Evolutionary conservation across 352 stramenopile genomes (phyloP).

Genomic region (Globisporangium middletonii): DNA sequence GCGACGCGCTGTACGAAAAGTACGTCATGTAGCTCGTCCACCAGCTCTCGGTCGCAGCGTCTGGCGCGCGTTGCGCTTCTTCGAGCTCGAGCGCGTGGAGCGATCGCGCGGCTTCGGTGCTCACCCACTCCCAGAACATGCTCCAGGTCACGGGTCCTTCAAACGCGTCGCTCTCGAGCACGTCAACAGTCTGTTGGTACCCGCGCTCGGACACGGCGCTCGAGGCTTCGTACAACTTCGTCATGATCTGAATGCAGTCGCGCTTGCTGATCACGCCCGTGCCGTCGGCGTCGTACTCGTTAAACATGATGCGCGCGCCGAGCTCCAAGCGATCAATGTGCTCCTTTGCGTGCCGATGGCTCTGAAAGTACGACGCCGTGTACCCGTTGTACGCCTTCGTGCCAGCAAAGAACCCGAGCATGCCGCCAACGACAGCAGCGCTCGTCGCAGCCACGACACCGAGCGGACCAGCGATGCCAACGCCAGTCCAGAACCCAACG

Average conservation of each 20-base stretch:
- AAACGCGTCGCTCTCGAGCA: constrained; percentile 56
- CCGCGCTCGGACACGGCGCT: constrained; percentile 57
- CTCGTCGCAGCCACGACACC: constrained; percentile 72
- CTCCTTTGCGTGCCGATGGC: constrained; percentile 70
- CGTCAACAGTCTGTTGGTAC: constrained; percentile 49
- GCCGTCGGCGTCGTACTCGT: constrained; percentile 66
- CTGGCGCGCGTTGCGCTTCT: constrained; percentile 36
- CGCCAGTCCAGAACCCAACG: constrained; percentile 74
- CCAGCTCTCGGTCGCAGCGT: constrained; percentile 40
- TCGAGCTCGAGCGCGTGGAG: constrained; percentile 60
- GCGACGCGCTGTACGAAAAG: constrained; percentile 21
- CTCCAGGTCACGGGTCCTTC: constrained; percentile 69
- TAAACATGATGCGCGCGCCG: constrained; percentile 76
- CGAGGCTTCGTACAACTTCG: constrained; percentile 70
- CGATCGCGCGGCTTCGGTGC: constrained; percentile 60
- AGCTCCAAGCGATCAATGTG: constrained; percentile 83
- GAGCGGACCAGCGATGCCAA: constrained; percentile 70
- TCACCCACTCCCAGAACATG: constrained; percentile 88
- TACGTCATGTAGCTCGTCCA: constrained; percentile 59
- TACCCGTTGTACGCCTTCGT: constrained; percentile 73
- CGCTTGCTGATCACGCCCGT: constrained; percentile 60
- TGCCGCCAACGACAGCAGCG: constrained; percentile 73
- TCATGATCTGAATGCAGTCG: constrained; percentile 70
- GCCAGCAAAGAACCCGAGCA: constrained; percentile 80
- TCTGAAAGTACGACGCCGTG: constrained; percentile 69